Percentiles rank a stretch among this genome's conserved stretches.
These are phyloP conservation scores for Colletotrichum lupini DNA, from an alignment of 2,329 filamentous ascomycete genomes.

Conservation along the genomic window DNA sequence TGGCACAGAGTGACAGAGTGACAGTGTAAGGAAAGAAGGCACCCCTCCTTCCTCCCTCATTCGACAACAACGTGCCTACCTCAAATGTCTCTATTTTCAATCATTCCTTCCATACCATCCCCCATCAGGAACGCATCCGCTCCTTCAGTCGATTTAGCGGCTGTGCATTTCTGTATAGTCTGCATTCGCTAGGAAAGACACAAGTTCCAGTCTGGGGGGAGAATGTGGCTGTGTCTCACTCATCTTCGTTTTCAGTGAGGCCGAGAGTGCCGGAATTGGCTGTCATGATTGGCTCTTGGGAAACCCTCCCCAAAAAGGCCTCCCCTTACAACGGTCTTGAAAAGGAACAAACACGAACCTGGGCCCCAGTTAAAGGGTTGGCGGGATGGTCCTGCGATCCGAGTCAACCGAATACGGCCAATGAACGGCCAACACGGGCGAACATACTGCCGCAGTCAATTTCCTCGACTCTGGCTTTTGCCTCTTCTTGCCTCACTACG, in stretches of 20 bases:
- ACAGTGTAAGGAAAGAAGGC: background rate
- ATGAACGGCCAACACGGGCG: background rate
- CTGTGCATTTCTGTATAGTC: background rate
- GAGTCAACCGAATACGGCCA: constrained; percentile 5
- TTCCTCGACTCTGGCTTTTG: background rate
- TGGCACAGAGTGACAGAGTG: too few relatives aligned
- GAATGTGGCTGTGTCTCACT: constrained; percentile 35
- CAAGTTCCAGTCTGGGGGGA: background rate
- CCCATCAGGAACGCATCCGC: background rate
- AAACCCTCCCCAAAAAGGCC: background rate
- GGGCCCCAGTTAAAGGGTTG: background rate
- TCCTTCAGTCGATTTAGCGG: background rate
- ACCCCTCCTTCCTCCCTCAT: background rate
- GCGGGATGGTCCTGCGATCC: constrained; percentile 1
- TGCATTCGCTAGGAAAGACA: background rate
- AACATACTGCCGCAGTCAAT: background rate
- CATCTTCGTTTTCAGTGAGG: constrained; percentile 1
- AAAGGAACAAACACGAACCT: background rate
- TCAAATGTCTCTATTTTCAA: too few relatives aligned
- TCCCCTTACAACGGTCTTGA: background rate
- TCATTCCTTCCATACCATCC: background rate
- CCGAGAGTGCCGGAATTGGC: constrained; percentile 25
- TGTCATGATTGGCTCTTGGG: constrained; percentile 10
- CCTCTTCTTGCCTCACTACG: too few relatives aligned
- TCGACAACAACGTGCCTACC: background rate